Base-by-base conservation (phyloP, 805 yeast species). In the Brettanomyces sp. region DNA sequence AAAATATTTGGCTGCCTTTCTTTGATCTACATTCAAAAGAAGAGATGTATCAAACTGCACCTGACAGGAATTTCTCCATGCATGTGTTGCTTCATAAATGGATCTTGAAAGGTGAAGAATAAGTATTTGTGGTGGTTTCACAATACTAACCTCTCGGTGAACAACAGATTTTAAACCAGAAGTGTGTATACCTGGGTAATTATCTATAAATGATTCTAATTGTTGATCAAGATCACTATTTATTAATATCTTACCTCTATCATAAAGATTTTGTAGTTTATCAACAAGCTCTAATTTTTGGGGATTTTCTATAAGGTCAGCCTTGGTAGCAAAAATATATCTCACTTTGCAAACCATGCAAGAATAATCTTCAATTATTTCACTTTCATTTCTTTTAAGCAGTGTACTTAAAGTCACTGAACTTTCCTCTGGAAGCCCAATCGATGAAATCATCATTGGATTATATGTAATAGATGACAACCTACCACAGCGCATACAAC, bases 61-160 rank as follows among this genome's bases (percentile, higher is more conserved):
- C 45, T 78, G 69, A 61, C 95, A 86, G 8, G 85, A 68, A 63
- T 87, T 90, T 54, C 96, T 75, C 7, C 81, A 72, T 2, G 85
- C 76, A 14, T 73, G 76, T 38, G 77, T 77, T 7, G 85, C 87
- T 42, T 77, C 73, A 58, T 75, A 89, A 38, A 84, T 74, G 0
- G 97, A 90, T 55, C 98, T 71, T 8, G 96, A 87, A 38, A 93
- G 64, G 60, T 91, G 98, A n/a, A 91, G 65, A 0, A 85, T 76
- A 43, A 93, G 69, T 5, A 86, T 66, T 45, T 75, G 71, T 0
- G 99, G 97, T 4, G 86, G 76, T 45, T 73, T 72, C 11, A 77
- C 69, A 37, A 88, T 72, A 23, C 72, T 69, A 0, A 82, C 77
- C 50, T 73, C 75, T 57, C 86, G 85, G 32, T 79, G 75, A 4